Evolutionary conservation across 2,329 filamentous ascomycete genomes (phyloP), one percentile per base, ranked within the genome.

Genomic region (Blastomyces parvus): DNA sequence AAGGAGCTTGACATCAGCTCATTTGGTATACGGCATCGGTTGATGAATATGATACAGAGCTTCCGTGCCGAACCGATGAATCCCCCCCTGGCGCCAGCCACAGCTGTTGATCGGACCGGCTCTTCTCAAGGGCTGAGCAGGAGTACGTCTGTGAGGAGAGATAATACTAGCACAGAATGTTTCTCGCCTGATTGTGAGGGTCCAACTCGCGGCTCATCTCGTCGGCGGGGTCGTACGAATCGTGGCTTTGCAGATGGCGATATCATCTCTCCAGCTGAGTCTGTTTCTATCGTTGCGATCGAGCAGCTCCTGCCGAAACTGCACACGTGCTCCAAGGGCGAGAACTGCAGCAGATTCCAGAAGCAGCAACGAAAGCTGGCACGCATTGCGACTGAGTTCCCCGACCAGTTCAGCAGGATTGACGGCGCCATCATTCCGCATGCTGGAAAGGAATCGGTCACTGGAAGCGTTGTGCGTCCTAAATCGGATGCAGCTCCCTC

Each of bases 291-390:
- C 69, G 91, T 96, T 46, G 91, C 90, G 52, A 96, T 96, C 67
- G 91, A 96, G 78, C 90, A 96, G 74, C 82, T 95, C 64, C 84
- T 96, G 63, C 91, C 91, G n/a, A 92, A 91, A 77, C 87, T 88
- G 46, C 91, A 96, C 77, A 84, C 84, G 66, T 96, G 91, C 78
- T 85, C 86, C 62, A 96, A 95, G 75, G 91, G 91, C 61, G 89
- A 94, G 74, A 87, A 90, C 71, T 96, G 91, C 76, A 81, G 86
- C 62, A 94, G 91, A 76, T 96, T 84, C 82, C 84, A 82, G 73
- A 90, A 88, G 42, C 88, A 93, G 72, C 89, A 96, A 74, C 84
- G 86, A 42, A 83, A 90, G 74, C 84, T 96, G 58, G 84, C 88
- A 53, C 84, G 86, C 33, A 86, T 96, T 70, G 85, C 88, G 70